Evolutionary conservation across 1,284 basidiomycete species (phyloP).

Genomic region (Gymnopus androsaceus): DNA sequence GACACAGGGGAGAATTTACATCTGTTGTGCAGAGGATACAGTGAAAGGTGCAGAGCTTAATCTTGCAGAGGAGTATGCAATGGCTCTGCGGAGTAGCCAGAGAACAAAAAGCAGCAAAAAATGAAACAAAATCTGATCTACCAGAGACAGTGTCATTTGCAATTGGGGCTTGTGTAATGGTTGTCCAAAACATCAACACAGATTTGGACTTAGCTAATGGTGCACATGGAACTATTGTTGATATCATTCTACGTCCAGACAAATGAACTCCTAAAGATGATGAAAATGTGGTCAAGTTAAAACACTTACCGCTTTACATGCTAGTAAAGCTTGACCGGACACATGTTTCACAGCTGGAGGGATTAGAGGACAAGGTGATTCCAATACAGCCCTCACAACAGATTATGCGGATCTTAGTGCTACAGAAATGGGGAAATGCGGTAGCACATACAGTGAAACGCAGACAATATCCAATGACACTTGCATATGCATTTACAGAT

Average conservation of each 20-base stretch:
- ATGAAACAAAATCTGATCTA: background rate
- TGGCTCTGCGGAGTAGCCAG: background rate
- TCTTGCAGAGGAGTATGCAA: slow-evolving; percentile 1
- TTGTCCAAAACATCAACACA: slow-evolving; percentile 24
- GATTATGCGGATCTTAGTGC: background rate
- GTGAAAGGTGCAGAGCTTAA: background rate
- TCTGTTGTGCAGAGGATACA: slow-evolving; percentile 28
- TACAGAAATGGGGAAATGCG: background rate
- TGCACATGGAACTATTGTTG: slow-evolving; percentile 17
- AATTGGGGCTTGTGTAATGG: slow-evolving; percentile 19
- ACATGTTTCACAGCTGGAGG: slow-evolving; percentile 19
- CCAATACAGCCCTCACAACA: slow-evolving; percentile 1
- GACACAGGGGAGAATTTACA: slow-evolving; percentile 20
- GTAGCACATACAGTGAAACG: slow-evolving; percentile 15
- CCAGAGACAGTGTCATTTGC: slow-evolving; percentile 3
- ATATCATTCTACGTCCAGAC: slow-evolving; percentile 18
- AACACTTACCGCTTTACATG: slow-evolving; percentile 33
- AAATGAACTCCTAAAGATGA: slow-evolving; percentile 7
- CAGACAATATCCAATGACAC: slow-evolving; percentile 27
- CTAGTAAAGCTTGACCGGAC: slow-evolving; percentile 35
- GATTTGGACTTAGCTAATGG: slow-evolving; percentile 28
- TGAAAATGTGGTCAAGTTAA: slow-evolving; percentile 19
- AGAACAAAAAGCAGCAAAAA: background rate
- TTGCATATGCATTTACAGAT: slow-evolving; percentile 36
- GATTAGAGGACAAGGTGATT: slow-evolving; percentile 7